Percentiles rank a stretch among this genome's conserved stretches.
Conservation (phyloP, 768 basidiomycete genomes). For the Lactifluus rugatus region DNA sequence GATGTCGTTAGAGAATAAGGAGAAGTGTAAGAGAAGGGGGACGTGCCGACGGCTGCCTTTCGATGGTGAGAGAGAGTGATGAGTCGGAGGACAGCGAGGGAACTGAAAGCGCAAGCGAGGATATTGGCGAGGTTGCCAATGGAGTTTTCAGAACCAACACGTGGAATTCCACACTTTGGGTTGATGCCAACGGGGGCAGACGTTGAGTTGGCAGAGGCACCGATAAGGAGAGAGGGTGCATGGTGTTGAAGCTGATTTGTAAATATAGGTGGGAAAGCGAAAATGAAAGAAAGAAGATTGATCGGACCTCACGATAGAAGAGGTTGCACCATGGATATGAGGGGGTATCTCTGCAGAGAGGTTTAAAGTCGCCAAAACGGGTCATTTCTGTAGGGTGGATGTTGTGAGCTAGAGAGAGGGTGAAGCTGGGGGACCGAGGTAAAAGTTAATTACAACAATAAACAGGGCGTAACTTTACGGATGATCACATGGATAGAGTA, state of each 20-base stretch:
- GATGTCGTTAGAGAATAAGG: conserved; percentile 1
- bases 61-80: conserved; percentile 50
- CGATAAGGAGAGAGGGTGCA: conserved; percentile 29
- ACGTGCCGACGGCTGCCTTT: conserved; percentile 77
- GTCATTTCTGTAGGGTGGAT: conserved; percentile 31
- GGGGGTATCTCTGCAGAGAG: conserved; percentile 57
- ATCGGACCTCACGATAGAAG: conserved; percentile 74
- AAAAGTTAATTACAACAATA: no score
- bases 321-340: conserved; percentile 92
- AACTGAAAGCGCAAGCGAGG: conserved; percentile 64
- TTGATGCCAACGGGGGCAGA: conserved; percentile 78
- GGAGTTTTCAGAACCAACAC: conserved; percentile 45
- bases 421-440: no score
- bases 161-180: conserved; percentile 67
- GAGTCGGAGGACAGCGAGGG: conserved; percentile 50
- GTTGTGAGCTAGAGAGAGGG: no score
- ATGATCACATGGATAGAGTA: no score
- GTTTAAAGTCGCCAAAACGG: conserved; percentile 63
- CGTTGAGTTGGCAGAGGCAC: conserved; percentile 33
- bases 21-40: neutral
- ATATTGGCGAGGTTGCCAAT: conserved; percentile 85
- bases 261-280: neutral
- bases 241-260: conserved; percentile 27
- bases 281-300: conserved; percentile 15
- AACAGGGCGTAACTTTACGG: no score